A percentile compares a stretch with the other conserved stretches of the same genome.
Evolutionary conservation across 352 stramenopile genomes (phyloP).

Genomic region (Phytophthora pisi): DNA sequence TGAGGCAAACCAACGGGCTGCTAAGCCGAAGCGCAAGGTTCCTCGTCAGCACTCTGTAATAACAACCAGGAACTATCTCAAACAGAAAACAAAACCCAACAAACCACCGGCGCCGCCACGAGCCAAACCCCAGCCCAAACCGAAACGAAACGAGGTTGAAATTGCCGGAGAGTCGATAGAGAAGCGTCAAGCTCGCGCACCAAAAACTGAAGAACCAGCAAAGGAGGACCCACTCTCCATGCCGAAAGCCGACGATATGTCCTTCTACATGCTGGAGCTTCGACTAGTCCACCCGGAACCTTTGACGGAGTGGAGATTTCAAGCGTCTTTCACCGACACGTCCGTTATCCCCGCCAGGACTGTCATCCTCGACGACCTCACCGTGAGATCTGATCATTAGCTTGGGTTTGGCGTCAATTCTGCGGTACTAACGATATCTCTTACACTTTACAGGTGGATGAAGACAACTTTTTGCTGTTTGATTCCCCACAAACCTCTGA

Average conservation of each 20-base stretch:
- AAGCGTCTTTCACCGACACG: constrained; percentile 51
- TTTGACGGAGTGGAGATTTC: constrained; percentile 50
- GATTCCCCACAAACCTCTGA: constrained; percentile 3
- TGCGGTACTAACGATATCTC: not conserved
- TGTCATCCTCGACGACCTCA: constrained; percentile 49
- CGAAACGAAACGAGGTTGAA: constrained; percentile 7
- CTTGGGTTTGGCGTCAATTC: not conserved
- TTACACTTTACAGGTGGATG: constrained; percentile 38
- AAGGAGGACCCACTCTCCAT: not conserved
- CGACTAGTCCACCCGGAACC: constrained; percentile 47
- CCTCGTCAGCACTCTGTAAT: constrained; percentile 10
- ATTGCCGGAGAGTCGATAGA: not conserved
- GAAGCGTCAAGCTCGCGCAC: not conserved
- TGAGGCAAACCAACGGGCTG: not conserved
- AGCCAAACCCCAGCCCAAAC: not conserved
- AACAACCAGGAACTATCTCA: not conserved
- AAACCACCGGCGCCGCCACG: not conserved
- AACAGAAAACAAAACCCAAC: not conserved
- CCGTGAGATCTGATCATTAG: constrained; percentile 17
- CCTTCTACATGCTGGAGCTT: constrained; percentile 64
- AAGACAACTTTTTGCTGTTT: constrained; percentile 56
- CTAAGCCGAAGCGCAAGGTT: constrained; percentile 14
- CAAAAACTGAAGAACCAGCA: not conserved
- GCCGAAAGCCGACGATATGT: constrained; percentile 37
- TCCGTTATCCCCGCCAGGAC: constrained; percentile 31